Conservation (phyloP, 2,329 filamentous ascomycete genomes). For the Trichoderma cornu-damae region DNA sequence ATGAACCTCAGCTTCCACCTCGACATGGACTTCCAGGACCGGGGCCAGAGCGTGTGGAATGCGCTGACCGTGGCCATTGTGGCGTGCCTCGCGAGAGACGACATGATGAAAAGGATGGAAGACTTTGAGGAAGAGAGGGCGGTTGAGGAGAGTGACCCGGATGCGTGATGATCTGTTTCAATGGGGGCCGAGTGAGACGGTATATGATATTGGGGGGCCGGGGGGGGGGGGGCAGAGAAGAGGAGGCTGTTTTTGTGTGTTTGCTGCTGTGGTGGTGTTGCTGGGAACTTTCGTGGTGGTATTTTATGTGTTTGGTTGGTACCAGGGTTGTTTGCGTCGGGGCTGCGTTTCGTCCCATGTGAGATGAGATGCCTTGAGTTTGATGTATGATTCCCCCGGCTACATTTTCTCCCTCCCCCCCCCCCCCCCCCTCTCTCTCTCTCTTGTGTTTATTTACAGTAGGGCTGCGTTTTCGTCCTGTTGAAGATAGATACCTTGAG, state of each 20-base stretch:
- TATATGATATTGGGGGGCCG: neutral
- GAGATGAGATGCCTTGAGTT: neutral
- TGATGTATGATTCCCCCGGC: too few relatives aligned
- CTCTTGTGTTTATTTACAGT: too few relatives aligned
- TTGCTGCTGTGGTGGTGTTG: too few relatives aligned
- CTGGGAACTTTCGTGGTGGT: neutral
- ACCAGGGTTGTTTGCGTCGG: neutral
- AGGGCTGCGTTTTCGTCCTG: too few relatives aligned
- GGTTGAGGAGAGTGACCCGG: constrained; percentile 35
- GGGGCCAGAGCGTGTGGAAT: constrained; percentile 42
- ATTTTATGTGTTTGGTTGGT: neutral
- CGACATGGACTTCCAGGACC: constrained; percentile 37
- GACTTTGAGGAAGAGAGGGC: constrained; percentile 34
- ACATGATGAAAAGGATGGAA: constrained; percentile 31
- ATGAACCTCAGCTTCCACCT: constrained; percentile 41
- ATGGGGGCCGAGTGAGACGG: too few relatives aligned
- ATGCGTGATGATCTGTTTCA: too few relatives aligned
- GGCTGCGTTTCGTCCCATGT: neutral
- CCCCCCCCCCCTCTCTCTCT: too few relatives aligned
- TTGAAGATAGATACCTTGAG: too few relatives aligned
- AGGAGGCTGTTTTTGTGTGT: neutral
- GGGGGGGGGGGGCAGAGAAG: neutral
- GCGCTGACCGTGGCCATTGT: constrained; percentile 39
- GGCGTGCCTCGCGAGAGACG: constrained; percentile 38
- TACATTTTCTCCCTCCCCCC: too few relatives aligned